phyloP scores from a whole-genome alignment of 1,139 yeast species.

The Diutina rugosa region DNA sequence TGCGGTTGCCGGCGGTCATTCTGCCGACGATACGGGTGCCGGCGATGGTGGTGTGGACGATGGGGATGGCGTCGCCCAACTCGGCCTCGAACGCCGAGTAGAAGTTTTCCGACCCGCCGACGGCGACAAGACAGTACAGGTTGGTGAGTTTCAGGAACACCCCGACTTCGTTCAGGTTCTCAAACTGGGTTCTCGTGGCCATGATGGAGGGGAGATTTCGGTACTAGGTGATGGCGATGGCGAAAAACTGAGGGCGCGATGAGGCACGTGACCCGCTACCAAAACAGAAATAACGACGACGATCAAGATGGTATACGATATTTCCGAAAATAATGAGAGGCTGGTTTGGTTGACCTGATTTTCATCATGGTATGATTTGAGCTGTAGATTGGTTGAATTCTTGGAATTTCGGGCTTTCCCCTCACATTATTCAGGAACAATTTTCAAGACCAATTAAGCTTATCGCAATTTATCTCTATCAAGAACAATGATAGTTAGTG shows the following conservation, averaged over 20 bases:
- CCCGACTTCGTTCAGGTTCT: constrained; percentile 96
- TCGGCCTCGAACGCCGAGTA: constrained; percentile 97
- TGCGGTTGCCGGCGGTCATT: constrained; percentile 97
- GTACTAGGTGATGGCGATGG: background rate
- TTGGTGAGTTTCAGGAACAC: constrained; percentile 94
- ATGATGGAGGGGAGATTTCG: constrained; percentile 8
- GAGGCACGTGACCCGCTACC: background rate
- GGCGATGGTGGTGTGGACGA: constrained; percentile 93
- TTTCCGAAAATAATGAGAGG: too few species aligned
- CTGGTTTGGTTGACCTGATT: too few species aligned
- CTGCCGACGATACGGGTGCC: constrained; percentile 97
- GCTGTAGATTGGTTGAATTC: too few species aligned
- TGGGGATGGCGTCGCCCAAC: constrained; percentile 91
- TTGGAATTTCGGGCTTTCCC: too few species aligned
- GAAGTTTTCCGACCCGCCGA: constrained; percentile 97
- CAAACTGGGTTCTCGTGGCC: constrained; percentile 61
- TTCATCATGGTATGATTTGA: too few species aligned
- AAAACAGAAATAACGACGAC: too few species aligned
- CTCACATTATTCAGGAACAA: too few species aligned
- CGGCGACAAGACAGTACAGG: constrained; percentile 91
- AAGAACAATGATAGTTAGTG: too few species aligned
- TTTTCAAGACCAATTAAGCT: too few species aligned
- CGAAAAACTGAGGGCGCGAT: background rate
- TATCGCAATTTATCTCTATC: too few species aligned
- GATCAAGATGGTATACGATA: too few species aligned